phyloP scores from a whole-genome alignment of 345 rosid species.

The Atalantia buxifolia region DNA sequence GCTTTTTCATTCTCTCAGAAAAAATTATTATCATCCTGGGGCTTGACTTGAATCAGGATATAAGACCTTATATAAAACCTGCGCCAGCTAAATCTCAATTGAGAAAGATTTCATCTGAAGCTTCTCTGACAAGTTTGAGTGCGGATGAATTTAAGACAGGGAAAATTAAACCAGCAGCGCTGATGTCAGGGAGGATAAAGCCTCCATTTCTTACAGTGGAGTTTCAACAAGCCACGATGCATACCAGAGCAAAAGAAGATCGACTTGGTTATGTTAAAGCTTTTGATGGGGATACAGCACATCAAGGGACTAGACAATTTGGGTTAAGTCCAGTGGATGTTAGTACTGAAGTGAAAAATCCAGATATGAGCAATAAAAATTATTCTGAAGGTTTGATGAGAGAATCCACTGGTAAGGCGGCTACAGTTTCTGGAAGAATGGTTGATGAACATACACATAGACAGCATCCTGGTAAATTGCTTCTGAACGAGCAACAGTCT shows the following conservation, averaged over 20 bases:
- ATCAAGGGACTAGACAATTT: slow-evolving; percentile 7
- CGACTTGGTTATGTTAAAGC: slow-evolving; percentile 8
- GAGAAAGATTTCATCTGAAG: slow-evolving; percentile 25
- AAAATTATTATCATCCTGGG: not conserved
- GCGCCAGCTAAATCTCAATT: slow-evolving; percentile 27
- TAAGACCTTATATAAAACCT: slow-evolving; percentile 35
- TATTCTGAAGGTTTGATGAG: slow-evolving; percentile 21
- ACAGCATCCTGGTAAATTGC: slow-evolving; percentile 22
- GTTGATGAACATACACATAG: slow-evolving; percentile 16
- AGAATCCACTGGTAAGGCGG: slow-evolving; percentile 16
- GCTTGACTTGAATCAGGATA: slow-evolving; percentile 41
- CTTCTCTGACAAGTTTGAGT: slow-evolving; percentile 12
- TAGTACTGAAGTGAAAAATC: slow-evolving; percentile 4
- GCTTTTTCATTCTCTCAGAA: not conserved
- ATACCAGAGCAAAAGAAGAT: slow-evolving; percentile 9
- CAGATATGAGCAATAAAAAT: slow-evolving; percentile 18
- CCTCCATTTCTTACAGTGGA: slow-evolving; percentile 13
- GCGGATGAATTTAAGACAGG: slow-evolving; percentile 13
- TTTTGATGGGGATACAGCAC: slow-evolving; percentile 4
- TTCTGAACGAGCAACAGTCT: slow-evolving; percentile 24
- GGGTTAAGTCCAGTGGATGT: not conserved
- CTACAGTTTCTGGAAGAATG: slow-evolving; percentile 31
- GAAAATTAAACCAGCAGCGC: slow-evolving; percentile 7
- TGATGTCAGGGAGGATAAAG: slow-evolving; percentile 8
- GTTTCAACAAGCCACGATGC: not conserved